Evolutionary conservation across 2,329 filamentous ascomycete genomes (phyloP), one percentile per base, ranked within the genome.

Genomic region (Grosmannia clavigera): DNA sequence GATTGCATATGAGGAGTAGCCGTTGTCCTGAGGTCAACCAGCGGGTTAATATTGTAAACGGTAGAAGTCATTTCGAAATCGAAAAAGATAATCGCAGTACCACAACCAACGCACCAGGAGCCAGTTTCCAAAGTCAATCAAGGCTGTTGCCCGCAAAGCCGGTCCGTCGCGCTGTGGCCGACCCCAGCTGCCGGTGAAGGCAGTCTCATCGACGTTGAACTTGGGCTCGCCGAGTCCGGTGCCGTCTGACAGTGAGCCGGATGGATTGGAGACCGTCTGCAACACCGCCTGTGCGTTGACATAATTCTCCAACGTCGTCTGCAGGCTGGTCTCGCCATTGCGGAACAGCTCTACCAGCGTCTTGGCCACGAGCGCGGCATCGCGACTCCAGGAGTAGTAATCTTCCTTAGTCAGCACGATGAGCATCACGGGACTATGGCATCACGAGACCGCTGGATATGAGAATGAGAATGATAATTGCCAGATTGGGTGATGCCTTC

Each of bases 121-220:
- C 82, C 86, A 90, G 67, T 85, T 84, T 7, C 85, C 81, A 68
- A 92, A 94, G 0, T 78, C 77, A 59, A 88, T 85, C 67, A 94
- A 72, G 2, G 89, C 82, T 54, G 83, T 89, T 1, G 88, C 88
- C 57, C 90, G 80, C 48, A 94, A 79, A 27, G 89, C 83, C 29
- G 90, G 89, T 0, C 89, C 89, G 71, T 94, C 89, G 51, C 86
- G 79, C 71, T 94, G 89, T 14, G 89, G 89, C 25, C 89, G 82
- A 70, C 76, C 88, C 89, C 89, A 92, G 6, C 74, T 69, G 33
- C 81, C 85, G 2, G 82, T 87, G 69, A 82, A 91, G 9, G 82
- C 76, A 11, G 75, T 80, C 61, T 80, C 72, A 64, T 90, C 80
- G 50, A 83, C 81, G 60, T 86, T 76, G 72, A 82, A 92, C 72